Evolutionary conservation across 2,329 filamentous ascomycete species (phyloP).

Genomic region (Stemphylium lycopersici): DNA sequence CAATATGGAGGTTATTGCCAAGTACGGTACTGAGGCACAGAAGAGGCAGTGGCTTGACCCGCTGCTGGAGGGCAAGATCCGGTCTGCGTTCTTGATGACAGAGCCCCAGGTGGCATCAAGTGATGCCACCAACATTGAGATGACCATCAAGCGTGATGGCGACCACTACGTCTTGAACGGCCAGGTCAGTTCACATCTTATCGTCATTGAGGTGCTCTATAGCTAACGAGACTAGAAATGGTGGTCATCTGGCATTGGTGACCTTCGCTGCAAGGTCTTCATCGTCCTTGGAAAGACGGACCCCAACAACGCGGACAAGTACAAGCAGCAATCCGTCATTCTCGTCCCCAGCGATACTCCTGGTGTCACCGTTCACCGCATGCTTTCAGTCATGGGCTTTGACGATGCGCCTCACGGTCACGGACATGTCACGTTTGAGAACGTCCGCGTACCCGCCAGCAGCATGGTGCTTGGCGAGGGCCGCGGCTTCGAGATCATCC

Average conservation of each 20-base stretch:
- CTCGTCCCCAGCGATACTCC: constrained; percentile 81
- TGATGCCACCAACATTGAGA: constrained; percentile 90
- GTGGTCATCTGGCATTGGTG: constrained; percentile 97
- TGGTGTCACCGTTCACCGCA: constrained; percentile 90
- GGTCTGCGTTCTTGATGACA: constrained; percentile 92
- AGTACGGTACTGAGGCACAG: constrained; percentile 85
- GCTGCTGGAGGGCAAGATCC: constrained; percentile 81
- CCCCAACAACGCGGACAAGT: constrained; percentile 73
- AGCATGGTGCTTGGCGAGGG: constrained; percentile 93
- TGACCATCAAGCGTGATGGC: constrained; percentile 81
- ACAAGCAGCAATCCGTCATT: constrained; percentile 92
- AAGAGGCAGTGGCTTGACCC: constrained; percentile 84
- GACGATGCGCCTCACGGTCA: constrained; percentile 99
- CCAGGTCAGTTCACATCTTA: constrained; percentile 58
- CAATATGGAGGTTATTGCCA: constrained; percentile 94
- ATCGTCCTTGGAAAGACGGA: constrained; percentile 96
- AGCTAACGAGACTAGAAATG: constrained; percentile 81
- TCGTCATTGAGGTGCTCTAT: no score
- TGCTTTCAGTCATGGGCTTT: constrained; percentile 93
- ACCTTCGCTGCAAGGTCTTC: constrained; percentile 90
- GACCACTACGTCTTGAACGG: constrained; percentile 92
- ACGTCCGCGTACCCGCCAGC: constrained; percentile 83
- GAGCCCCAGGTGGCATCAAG: constrained; percentile 87
- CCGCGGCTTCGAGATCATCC: constrained; percentile 96
- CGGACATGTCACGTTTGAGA: constrained; percentile 86